Base-by-base conservation (phyloP, 2,329 filamentous ascomycete species). In the Chrysosporium keratinophilum region DNA sequence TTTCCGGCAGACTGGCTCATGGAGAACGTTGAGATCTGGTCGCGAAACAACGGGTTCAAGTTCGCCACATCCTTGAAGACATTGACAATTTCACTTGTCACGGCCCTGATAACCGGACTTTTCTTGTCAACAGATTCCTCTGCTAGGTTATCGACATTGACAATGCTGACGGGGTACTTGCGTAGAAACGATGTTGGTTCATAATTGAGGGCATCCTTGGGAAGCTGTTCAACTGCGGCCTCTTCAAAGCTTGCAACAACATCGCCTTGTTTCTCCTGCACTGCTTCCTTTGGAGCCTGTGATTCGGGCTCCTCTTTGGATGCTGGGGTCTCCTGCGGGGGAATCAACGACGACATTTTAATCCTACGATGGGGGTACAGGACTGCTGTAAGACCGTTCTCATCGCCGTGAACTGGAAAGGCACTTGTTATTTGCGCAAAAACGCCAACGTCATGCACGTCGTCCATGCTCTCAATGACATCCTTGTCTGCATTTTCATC, bases 171-270 rank as follows among this genome's bases (percentile, higher is more conserved):
- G 5, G 88, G 83, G 67, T 90, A 95, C 69, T 90, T 90, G 64
- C 85, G 85, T 49, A 98, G 74, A 75, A 97, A 97, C 0, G 89
- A 85, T 0, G 89, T 95, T 10, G 89, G 88, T 65, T 95, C 89
- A 65, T 91, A 91, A 59, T 82, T 59, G 76, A 80, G 15, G 73
- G 70, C 63, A 76, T 82, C 67, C 64, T 72, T 67, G 47, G 73
- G 71, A 11, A 65, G 77, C 71, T 75, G 66, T 50, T 86, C 81
- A 2, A 86, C 78, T 4, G 78, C 77, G 17, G 78, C 78, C 74
- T 98, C 93, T 69, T 98, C 93, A 59, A 98, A 97, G 72, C 90
- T 96, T 1, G 93, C 91, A 40, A 97, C 91, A 6, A 97, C 88
- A 67, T 97, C 93, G 2, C 91, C 93, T 69, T 88, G 87, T 71